These are phyloP conservation scores for Penicillium sp. DNA, from an alignment of 2,329 filamentous ascomycete genomes.

Conservation along the genomic window DNA sequence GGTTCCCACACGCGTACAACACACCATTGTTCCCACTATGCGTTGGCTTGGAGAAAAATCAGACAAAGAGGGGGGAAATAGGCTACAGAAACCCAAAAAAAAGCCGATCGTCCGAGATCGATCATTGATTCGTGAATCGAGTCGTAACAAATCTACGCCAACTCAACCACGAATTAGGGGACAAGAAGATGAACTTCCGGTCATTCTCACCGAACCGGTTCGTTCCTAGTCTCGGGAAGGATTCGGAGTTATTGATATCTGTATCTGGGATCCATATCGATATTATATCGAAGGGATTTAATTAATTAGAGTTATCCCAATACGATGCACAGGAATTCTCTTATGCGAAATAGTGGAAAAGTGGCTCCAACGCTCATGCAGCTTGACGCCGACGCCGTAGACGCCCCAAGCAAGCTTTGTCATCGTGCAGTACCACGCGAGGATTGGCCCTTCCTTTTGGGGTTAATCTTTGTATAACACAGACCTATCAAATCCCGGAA, in stretches of 20 bases:
- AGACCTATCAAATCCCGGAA: not conserved
- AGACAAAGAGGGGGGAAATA: not conserved
- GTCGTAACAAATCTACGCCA: not conserved
- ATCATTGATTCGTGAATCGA: not conserved
- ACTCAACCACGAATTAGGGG: not conserved
- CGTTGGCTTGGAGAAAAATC: not conserved
- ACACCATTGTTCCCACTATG: slow-evolving; percentile 1
- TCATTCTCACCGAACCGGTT: not conserved
- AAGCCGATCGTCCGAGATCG: not conserved
- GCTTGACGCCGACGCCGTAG: not conserved
- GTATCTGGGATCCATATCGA: not conserved
- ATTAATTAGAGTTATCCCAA: not conserved
- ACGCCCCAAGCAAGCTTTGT: not conserved
- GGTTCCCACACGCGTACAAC: slow-evolving; percentile 11
- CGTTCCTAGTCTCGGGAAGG: not conserved
- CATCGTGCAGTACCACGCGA: not conserved
- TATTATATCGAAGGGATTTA: not conserved
- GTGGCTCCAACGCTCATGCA: slow-evolving; percentile 3
- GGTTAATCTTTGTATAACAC: not conserved
- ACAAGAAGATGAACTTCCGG: not conserved
- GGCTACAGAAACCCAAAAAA: not conserved
- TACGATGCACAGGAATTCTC: not conserved
- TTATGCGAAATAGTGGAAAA: not conserved
- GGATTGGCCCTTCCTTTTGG: not conserved
- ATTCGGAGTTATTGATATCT: not conserved